Base-by-base conservation (phyloP, 2,329 filamentous ascomycete genomes). In the Daldinia sp. region DNA sequence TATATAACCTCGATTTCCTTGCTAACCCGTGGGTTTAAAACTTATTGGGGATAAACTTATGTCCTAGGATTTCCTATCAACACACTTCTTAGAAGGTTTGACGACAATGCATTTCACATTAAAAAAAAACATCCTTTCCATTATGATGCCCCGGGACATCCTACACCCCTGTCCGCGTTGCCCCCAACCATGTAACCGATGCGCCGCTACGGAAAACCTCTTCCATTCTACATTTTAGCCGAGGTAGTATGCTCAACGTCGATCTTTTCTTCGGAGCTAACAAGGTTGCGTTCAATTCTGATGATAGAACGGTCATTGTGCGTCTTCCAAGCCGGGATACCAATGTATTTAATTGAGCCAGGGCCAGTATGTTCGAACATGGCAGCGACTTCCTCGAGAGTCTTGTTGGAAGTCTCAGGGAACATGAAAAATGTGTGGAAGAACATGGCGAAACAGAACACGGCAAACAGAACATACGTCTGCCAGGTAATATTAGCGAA, bases 331-430 rank as follows among this genome's bases (percentile, higher is more conserved):
- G 79, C 79, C 4, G 78, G 79, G 3, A 70, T 77, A 43, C 78
- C 79, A 27, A 81, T 73, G 68, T 74, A 76, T 43, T 70, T 74
- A 68, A 79, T 71, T 25, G 77, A 75, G 41, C 74, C 76, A 1
- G 75, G 76, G 54, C 68, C 69, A 21, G 68, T 68, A 67, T 79
- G 73, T 63, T 80, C 78, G 56, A 85, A 85, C 55, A 84, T 81
- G 37, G 75, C 74, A 49, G 82, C 80, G 1, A 83, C 80, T 64
- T 85, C 83, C 64, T 87, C 84, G 1, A 86, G 77, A 0, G 81
- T 81, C 76, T 85, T 85, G 53, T 82, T 81, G 21, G 79, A 78
- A 0, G 84, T 87, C 73, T 87, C 84, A 0, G 84, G 84, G 75
- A 86, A 87, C 49, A 81, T 68, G 67, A 87, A 85, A 71, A 82